Percentiles rank a stretch among this genome's conserved stretches.
Evolutionary conservation across 371 early-diverging fungal species (phyloP).

Genomic region (Lichtheimia corymbifera): DNA sequence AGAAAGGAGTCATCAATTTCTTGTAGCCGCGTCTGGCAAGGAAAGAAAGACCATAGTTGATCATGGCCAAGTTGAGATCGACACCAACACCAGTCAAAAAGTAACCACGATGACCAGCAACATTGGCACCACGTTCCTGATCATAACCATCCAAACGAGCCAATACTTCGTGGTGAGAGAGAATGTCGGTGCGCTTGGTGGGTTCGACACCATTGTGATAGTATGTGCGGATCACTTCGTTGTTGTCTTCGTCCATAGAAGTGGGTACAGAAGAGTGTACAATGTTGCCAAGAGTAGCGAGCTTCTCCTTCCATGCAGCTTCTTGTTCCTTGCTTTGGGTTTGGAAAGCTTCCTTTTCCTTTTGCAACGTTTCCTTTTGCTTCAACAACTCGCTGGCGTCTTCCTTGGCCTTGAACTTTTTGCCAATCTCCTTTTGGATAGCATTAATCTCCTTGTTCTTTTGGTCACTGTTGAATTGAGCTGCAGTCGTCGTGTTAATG

Average conservation of each 20-base stretch:
- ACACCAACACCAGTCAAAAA: conserved; percentile 96
- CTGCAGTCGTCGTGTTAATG: conserved; percentile 29
- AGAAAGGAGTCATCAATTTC: conserved; percentile 98
- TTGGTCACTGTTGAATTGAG: conserved; percentile 85
- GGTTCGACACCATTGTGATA: conserved; percentile 58
- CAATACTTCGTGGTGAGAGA: conserved; percentile 94
- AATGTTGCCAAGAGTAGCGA: conserved; percentile 91
- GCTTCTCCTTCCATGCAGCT: conserved; percentile 64
- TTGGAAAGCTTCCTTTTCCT: conserved; percentile 70
- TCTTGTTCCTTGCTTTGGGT: conserved; percentile 78
- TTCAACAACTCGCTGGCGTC: conserved; percentile 79
- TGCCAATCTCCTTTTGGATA: conserved; percentile 90
- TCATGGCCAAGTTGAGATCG: conserved; percentile 94
- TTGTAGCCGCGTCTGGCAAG: conserved; percentile 87
- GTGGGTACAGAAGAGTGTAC: conserved; percentile 94
- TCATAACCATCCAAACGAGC: conserved; percentile 93
- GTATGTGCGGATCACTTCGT: conserved; percentile 77
- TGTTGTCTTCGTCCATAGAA: conserved; percentile 90
- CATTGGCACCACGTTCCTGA: conserved; percentile 91
- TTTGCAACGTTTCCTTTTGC: conserved; percentile 73
- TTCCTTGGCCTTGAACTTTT: conserved; percentile 91
- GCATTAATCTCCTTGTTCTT: conserved; percentile 90
- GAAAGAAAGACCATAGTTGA: conserved; percentile 98
- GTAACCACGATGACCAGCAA: conserved; percentile 99
- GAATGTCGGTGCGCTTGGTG: conserved; percentile 69